Evolutionary conservation across 208 protist genomes (phyloP).

Genomic region (Acanthamoeba lenticulata): DNA sequence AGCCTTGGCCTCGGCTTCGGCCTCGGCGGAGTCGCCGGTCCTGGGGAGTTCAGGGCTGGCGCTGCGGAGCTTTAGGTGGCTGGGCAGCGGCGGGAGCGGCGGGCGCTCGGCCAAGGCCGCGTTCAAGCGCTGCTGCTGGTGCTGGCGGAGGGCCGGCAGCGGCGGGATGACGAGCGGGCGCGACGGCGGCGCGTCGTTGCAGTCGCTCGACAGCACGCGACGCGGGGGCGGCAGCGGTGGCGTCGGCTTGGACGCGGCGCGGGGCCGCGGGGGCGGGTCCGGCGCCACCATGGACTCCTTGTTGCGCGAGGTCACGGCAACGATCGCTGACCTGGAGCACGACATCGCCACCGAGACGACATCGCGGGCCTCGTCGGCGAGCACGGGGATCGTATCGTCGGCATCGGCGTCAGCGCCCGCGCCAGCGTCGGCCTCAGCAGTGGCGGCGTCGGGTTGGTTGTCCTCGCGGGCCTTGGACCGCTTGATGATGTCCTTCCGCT

Average conservation of each 20-base stretch:
- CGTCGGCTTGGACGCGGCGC: not conserved
- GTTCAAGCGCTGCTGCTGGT: not conserved
- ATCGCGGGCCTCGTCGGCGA: not conserved
- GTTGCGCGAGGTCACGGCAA: too few relatives aligned
- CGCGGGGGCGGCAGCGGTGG: not conserved
- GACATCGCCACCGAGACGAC: not conserved
- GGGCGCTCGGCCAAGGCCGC: not conserved
- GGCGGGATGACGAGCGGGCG: not conserved
- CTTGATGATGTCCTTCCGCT: not conserved
- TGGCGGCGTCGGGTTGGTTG: too few relatives aligned
- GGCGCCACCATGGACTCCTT: not conserved
- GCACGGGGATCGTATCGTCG: not conserved
- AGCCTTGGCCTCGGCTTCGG: not conserved
- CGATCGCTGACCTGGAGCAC: not conserved
- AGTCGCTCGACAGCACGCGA: not conserved
- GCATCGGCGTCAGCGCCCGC: not conserved
- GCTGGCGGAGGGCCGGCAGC: not conserved
- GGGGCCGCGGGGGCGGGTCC: not conserved
- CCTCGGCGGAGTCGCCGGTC: not conserved
- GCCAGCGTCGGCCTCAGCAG: too few relatives aligned
- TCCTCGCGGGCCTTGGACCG: not conserved
- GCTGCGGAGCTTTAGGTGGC: too few relatives aligned
- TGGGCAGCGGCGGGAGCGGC: not conserved
- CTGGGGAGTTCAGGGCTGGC: not conserved
- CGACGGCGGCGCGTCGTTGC: not conserved